Base-by-base conservation (phyloP, 2,329 filamentous ascomycete genomes). In the Pestalotiopsis sp. region DNA sequence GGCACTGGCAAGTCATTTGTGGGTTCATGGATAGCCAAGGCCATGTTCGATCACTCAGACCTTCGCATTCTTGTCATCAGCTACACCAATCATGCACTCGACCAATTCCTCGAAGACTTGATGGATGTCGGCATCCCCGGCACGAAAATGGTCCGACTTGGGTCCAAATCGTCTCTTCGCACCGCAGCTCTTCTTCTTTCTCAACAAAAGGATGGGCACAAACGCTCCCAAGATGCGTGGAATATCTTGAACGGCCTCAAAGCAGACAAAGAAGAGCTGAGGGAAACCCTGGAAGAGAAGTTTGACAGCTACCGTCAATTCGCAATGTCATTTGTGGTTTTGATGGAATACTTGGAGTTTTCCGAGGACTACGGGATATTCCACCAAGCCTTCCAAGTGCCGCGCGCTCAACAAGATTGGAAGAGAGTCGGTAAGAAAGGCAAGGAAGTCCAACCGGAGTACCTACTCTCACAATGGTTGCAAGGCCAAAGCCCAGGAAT, bases 1-100 rank as follows among this genome's bases (percentile, higher is more conserved):
- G 90, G 91, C 0, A 94, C 91, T 0, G 92, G 92, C 1, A 95
- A 95, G 72, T 93, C 91, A 0, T 93, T 93, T 70, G 86, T 93
- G 2, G 92, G 92, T 0, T 88, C 91, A 0, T 79, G 92, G 2
- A 80, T 91, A 1, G 86, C 88, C 0, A 89, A 90, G 65, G 77
- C 83, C 0, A 74, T 94, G 0, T 78, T 89, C 23, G 75, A 86
- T 0, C 73, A 82, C 4, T 88, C 86, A 0, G 23, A 72, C 0
- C 80, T 86, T 36, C 86, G 76, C 0, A 86, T 94, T 0, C 80
- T 95, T 0, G 86, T 94, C 0, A 76, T 92, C 2, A 89, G 87
- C 31, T 93, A 89, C 68, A 93, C 91, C 0, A 92, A 93, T 65
- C 90, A 92, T 71, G 89, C 90, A 0, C 78, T 91, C 0, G 88